Percentiles rank a stretch among this genome's conserved stretches.
Evolutionary conservation across 169 alveolate genomes (phyloP).

Genomic region (Plasmodium vinckei): DNA sequence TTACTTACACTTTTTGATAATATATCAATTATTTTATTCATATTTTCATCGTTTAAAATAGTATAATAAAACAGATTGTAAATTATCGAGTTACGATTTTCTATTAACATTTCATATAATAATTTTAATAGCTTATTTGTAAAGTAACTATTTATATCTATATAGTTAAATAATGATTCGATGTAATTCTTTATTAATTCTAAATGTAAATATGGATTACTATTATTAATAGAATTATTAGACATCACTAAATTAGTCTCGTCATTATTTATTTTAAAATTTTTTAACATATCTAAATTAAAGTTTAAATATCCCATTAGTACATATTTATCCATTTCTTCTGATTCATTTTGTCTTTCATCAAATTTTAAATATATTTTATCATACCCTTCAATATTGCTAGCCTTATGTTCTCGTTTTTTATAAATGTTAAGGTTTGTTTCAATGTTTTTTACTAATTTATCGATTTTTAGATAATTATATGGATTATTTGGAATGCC

Average conservation of each 20-base stretch:
- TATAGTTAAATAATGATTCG: constrained; percentile 30
- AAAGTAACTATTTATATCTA: constrained; percentile 41
- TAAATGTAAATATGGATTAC: constrained; percentile 68
- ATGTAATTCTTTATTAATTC: constrained; percentile 48
- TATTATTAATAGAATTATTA: neutral
- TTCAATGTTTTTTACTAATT: constrained; percentile 7
- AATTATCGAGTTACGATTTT: constrained; percentile 43
- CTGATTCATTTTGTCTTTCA: neutral
- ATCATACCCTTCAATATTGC: constrained; percentile 20
- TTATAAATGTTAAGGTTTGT: neutral
- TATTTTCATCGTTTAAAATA: constrained; percentile 64
- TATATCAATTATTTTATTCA: constrained; percentile 40
- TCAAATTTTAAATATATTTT: constrained; percentile 47
- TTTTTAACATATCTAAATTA: constrained; percentile 52
- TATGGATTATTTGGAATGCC: neutral
- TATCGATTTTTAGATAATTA: constrained; percentile 3
- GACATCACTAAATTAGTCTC: neutral
- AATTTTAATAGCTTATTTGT: constrained; percentile 68
- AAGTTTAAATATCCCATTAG: constrained; percentile 43
- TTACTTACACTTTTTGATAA: constrained; percentile 54
- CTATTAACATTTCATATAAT: constrained; percentile 69
- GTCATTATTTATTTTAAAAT: constrained; percentile 22
- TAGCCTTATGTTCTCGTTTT: neutral
- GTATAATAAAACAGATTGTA: constrained; percentile 68
- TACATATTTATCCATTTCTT: constrained; percentile 15